Evolutionary conservation across 257 asterid species (phyloP), one percentile per base, ranked within the genome.

Genomic region (Lithospermum erythrorhizon): DNA sequence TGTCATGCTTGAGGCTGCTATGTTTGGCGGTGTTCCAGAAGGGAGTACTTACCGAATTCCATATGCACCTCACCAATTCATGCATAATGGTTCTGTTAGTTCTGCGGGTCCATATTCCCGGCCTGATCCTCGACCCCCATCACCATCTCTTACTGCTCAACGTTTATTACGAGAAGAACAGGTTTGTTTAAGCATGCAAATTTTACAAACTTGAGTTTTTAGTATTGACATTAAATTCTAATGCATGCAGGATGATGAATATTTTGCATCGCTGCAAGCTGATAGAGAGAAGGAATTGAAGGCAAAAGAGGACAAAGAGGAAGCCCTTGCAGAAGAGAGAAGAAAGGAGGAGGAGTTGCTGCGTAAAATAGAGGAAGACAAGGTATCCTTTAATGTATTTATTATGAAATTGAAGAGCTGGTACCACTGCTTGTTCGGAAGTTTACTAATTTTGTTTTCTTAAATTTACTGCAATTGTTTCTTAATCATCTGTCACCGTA

Each of bases 1-100:
- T 61, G 96, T 88, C 55, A 91, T 91, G 98, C 96, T 91, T 59
- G 98, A 91, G 79, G 98, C 98, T 70, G 98, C 98, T 51, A 79
- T 91, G 89, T 87, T 91, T 79, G 98, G 98, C 62, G 97, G 98
- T 61, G 61, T 93, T 35, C 91, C 95, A 53, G 99, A 93, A 74
- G 84, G 81, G 57, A 76, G 70, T 70, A 89, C 81, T 45, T 86
- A 83, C 74, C 79, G 70, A 69, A 61, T 76, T 58, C 90, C 94
- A 37, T 76, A 62, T 75, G 85, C 78, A 41, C 78, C 96, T 65
- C 89, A 74, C 68, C 90, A 77, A 62, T 65, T 73, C 73, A 69
- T 77, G 81, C 95, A 76, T 78, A 79, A 80, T 69, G 95, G 75
- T 65, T 72, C 74, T 47, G 86, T 74, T 73, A 58, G 79, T 70